Base-by-base conservation (phyloP, 148 eudicot species). In the Cornus florida region DNA sequence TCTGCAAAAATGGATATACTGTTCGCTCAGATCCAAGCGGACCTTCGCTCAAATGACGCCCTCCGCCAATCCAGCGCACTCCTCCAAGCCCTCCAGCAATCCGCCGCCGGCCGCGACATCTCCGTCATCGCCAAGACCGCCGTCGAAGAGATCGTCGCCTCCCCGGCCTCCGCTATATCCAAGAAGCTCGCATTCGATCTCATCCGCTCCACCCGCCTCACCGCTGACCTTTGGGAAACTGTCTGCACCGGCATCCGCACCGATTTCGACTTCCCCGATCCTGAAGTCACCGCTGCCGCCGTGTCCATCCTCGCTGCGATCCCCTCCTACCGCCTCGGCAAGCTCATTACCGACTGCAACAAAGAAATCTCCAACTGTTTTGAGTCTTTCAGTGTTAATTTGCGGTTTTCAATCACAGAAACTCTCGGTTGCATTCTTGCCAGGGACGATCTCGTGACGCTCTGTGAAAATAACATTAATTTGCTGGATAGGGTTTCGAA, bases 41-140 rank as follows among this genome's bases (percentile, higher is more conserved):
- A 96, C 83, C 97, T 96, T 57, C 98, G 97, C 16, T 96, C 99
- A 12, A 93, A 89, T 84, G 99, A 96, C 85, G 95, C 98, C 8
- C 97, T 96, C 78, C 98, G 99, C 16, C 99, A 96, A 50, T 90
- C 99, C 62, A 87, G 92, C 78, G 98, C 99, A 2, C 93, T 96
- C 41, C 90, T 96, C 46, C 98, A 92, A 82, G 93, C 99, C 48
- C 94, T 96, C 38, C 99, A 96, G 70, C 99, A 96, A 78, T 96
- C 98, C 76, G 99, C 99, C 82, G 98, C 98, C 50, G 99, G 99
- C 43, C 89, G 98, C 6, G 99, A 96, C 85, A 93, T 93, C 80
- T 92, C 99, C 79, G 72, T 87, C 73, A 81, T 96, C 60, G 94
- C 99, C 28, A 92, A 92, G 80, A 88, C 99, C 79, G 98, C 99